phyloP scores from a whole-genome alignment of 768 basidiomycete species.

The Boletus pseudo-olivaceus region DNA sequence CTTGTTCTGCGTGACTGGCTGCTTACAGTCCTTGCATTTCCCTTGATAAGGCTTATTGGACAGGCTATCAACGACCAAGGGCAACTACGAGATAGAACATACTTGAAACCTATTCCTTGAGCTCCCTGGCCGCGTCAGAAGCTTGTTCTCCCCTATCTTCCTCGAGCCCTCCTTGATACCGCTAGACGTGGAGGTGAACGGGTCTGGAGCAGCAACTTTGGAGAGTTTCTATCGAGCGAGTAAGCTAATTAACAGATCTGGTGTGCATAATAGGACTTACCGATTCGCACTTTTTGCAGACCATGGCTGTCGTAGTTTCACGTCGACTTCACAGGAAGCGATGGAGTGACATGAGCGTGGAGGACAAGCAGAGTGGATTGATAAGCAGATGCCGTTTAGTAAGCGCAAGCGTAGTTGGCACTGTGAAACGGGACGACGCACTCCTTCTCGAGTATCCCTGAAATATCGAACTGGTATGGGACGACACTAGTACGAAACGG shows the following conservation, averaged over 20 bases:
- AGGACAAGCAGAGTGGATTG: constrained; percentile 6
- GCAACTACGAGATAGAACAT: constrained; percentile 26
- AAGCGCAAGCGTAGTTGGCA: not conserved
- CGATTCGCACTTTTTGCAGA: constrained; percentile 84
- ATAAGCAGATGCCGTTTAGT: constrained; percentile 11
- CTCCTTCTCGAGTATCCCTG: not conserved
- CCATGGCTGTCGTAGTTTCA: constrained; percentile 47
- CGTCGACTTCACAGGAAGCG: not conserved
- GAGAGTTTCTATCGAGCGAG: constrained; percentile 67
- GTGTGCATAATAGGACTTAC: constrained; percentile 36
- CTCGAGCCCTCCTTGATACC: constrained; percentile 79
- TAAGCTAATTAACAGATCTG: constrained; percentile 3
- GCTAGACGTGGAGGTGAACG: constrained; percentile 68
- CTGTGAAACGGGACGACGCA: not conserved
- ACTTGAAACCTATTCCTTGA: constrained; percentile 79
- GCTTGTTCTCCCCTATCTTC: constrained; percentile 83
- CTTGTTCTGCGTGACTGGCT: constrained; percentile 76
- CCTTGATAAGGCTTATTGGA: constrained; percentile 69
- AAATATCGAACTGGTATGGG: not conserved
- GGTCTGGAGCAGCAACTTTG: constrained; percentile 86
- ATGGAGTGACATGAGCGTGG: constrained; percentile 3
- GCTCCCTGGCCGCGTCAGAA: constrained; percentile 63
- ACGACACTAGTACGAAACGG: not conserved
- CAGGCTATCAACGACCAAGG: not conserved
- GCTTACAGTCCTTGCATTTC: constrained; percentile 87